phyloP scores from a whole-genome alignment of 306 rosid species.

The Biancaea sappan region DNA sequence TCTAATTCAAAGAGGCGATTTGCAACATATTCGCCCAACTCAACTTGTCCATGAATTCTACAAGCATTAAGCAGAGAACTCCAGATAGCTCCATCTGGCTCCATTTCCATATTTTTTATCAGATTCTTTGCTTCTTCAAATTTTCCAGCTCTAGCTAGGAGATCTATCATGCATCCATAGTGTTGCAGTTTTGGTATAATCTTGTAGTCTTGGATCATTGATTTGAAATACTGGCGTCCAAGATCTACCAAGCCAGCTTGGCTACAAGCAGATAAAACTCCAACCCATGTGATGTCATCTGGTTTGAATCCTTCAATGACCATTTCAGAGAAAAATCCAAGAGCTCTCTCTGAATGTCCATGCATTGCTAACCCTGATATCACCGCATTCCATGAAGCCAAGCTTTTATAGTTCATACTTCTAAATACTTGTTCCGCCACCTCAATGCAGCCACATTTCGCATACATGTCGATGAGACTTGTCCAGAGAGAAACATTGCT shows the following conservation, averaged over 20 bases:
- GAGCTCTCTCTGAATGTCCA: slow-evolving; percentile 65
- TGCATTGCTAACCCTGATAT: slow-evolving; percentile 76
- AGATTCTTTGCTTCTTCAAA: slow-evolving; percentile 72
- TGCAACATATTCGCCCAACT: slow-evolving; percentile 68
- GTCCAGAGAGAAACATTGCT: slow-evolving; percentile 65
- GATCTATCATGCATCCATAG: slow-evolving; percentile 83
- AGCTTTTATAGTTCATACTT: slow-evolving; percentile 46
- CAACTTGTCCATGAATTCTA: slow-evolving; percentile 58
- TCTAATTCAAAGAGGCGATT: slow-evolving; percentile 63
- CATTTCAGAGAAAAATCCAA: slow-evolving; percentile 60
- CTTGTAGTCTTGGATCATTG: slow-evolving; percentile 54
- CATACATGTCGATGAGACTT: slow-evolving; percentile 77
- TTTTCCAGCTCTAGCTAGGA: slow-evolving; percentile 68
- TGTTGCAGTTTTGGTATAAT: slow-evolving; percentile 70
- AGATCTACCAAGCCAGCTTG: slow-evolving; percentile 70
- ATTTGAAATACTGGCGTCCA: slow-evolving; percentile 58
- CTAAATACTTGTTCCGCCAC: slow-evolving; percentile 70
- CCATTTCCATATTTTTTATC: slow-evolving; percentile 65
- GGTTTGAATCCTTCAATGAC: slow-evolving; percentile 51
- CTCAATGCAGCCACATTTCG: slow-evolving; percentile 76
- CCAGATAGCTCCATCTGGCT: slow-evolving; percentile 90
- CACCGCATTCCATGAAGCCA: slow-evolving; percentile 91
- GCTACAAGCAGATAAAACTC: slow-evolving; percentile 80
- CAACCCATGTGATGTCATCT: slow-evolving; percentile 81
- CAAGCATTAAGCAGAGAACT: slow-evolving; percentile 90